Evolutionary conservation across 2,329 filamentous ascomycete genomes (phyloP).

Genomic region (Aspergillus intermedius): DNA sequence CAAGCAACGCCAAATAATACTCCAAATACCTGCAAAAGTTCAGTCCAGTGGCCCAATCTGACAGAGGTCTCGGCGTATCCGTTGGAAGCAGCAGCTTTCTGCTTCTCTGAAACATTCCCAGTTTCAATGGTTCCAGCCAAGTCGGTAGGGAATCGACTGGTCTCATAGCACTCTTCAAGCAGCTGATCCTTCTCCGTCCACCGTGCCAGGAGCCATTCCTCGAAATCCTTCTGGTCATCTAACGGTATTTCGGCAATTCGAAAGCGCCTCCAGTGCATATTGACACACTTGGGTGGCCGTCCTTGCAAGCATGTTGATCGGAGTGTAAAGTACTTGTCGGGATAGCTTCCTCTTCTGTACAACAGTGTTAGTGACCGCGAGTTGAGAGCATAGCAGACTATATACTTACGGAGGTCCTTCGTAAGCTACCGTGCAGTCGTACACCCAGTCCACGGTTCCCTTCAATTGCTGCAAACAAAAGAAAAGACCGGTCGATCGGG

Average conservation of each 20-base stretch:
- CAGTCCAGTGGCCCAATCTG: constrained; percentile 36
- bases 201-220: constrained; percentile 73
- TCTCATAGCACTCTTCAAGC: constrained; percentile 73
- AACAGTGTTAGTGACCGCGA: constrained; percentile 1
- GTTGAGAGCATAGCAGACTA: background rate
- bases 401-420: constrained; percentile 78
- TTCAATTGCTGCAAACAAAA: constrained; percentile 56
- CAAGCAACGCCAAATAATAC: constrained; percentile 31
- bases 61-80: constrained; percentile 41
- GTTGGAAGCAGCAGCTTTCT: constrained; percentile 25
- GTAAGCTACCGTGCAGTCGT: constrained; percentile 86
- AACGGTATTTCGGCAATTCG: constrained; percentile 73
- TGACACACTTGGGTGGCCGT: constrained; percentile 85
- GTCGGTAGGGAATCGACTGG: constrained; percentile 72
- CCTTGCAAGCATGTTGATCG: constrained; percentile 83
- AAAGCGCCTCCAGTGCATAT: constrained; percentile 93
- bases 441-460: constrained; percentile 57
- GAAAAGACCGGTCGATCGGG: constrained; percentile 54
- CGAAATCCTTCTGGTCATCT: constrained; percentile 66
- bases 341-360: constrained; percentile 65
- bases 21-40: constrained; percentile 40
- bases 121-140: constrained; percentile 46
- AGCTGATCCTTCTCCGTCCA: constrained; percentile 92
- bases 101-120: constrained; percentile 30
- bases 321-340: constrained; percentile 86